Percentiles rank a stretch among this genome's conserved stretches.
Conservation (phyloP, 2,329 filamentous ascomycete species). For the Arthrobotrys sinensis region DNA sequence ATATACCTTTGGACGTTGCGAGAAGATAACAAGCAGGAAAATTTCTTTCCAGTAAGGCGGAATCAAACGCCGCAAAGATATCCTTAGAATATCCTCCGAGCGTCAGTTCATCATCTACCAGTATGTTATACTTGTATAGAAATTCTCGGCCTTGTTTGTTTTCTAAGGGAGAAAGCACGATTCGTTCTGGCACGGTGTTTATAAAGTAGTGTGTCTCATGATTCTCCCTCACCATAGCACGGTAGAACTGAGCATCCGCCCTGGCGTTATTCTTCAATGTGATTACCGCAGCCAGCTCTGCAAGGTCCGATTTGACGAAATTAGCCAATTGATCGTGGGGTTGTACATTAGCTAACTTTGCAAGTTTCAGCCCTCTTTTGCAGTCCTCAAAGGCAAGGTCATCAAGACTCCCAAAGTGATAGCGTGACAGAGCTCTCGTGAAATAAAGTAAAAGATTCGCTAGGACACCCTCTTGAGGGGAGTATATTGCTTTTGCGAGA, state of each 20-base stretch:
- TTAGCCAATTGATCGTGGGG: neutral
- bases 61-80: neutral
- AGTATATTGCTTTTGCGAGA: conserved; percentile 3
- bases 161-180: neutral
- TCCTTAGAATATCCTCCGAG: neutral
- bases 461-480: conserved; percentile 11
- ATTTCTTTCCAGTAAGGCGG: neutral
- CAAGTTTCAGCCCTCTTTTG: conserved; percentile 31
- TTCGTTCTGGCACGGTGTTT: neutral
- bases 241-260: conserved; percentile 19
- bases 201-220: conserved; percentile 13
- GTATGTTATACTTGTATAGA: neutral
- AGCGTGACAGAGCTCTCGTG: conserved; percentile 14
- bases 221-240: neutral
- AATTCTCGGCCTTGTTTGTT: neutral
- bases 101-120: neutral
- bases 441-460: conserved; percentile 35
- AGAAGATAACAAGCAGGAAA: conserved; percentile 6
- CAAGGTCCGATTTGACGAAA: conserved; percentile 26
- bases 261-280: neutral
- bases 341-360: conserved; percentile 4
- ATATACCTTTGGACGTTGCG: neutral
- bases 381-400: conserved; percentile 11
- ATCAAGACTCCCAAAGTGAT: neutral
- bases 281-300: conserved; percentile 20